phyloP scores from a whole-genome alignment of 2,329 filamentous ascomycete genomes.

The Aspergillus chevalieri region DNA sequence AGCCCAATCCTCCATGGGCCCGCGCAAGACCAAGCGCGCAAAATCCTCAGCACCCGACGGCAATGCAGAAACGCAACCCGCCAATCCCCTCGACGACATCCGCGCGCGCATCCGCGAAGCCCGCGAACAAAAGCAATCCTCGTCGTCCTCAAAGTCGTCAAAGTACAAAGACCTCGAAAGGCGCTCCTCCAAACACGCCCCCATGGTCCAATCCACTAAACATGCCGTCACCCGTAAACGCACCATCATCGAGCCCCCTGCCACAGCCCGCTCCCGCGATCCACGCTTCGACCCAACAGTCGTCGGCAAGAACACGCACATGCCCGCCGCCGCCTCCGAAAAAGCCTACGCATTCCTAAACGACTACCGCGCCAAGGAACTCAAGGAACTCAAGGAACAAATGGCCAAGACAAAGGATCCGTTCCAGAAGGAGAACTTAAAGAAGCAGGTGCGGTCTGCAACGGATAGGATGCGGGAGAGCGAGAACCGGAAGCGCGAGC shows the following conservation, averaged over 20 bases:
- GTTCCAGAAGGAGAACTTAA: slow-evolving; percentile 61
- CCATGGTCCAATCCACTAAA: slow-evolving; percentile 74
- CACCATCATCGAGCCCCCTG: slow-evolving; percentile 56
- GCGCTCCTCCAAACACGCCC: slow-evolving; percentile 79
- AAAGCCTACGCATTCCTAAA: slow-evolving; percentile 83
- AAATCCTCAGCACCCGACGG: slow-evolving; percentile 13
- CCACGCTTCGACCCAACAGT: slow-evolving; percentile 75
- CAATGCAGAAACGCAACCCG: slow-evolving; percentile 10
- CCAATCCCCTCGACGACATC: slow-evolving; percentile 33
- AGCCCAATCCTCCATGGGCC: slow-evolving; percentile 65
- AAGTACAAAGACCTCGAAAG: slow-evolving; percentile 17
- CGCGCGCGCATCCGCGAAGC: slow-evolving; percentile 36
- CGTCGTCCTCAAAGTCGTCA: slow-evolving; percentile 19
- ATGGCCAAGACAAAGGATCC: slow-evolving; percentile 63
- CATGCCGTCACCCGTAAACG: slow-evolving; percentile 75
- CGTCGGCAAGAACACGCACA: slow-evolving; percentile 27
- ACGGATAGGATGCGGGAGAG: slow-evolving; percentile 69
- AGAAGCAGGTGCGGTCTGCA: slow-evolving; percentile 69
- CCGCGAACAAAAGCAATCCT: slow-evolving; percentile 34
- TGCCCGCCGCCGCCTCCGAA: slow-evolving; percentile 46
- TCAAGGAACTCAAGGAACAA: slow-evolving; percentile 63
- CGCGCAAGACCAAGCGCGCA: slow-evolving; percentile 26
- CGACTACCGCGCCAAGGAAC: slow-evolving; percentile 78
- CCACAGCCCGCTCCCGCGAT: slow-evolving; percentile 63
- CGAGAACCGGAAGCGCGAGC: slow-evolving; percentile 62